A percentile compares a stretch with the other conserved stretches of the same genome.
These are phyloP conservation scores for Spinacia oleracea DNA, from an alignment of 179 eudicot genomes.

Conservation along the genomic window DNA sequence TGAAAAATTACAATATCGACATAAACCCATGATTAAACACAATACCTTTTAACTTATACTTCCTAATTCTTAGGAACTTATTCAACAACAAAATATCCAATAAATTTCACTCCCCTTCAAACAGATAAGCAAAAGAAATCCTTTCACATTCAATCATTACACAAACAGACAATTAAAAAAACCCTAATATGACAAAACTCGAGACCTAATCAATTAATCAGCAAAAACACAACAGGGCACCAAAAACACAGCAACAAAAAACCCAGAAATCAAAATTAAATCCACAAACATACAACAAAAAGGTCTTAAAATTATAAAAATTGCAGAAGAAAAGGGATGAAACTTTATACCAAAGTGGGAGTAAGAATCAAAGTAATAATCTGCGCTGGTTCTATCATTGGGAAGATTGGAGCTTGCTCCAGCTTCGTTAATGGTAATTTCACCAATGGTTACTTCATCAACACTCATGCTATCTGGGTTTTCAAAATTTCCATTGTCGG, in stretches of 20 bases:
- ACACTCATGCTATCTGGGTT: constrained; percentile 38
- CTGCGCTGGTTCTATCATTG: constrained; percentile 89
- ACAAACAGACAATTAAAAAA: background rate
- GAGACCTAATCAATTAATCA: background rate
- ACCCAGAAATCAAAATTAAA: background rate
- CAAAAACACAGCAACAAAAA: constrained; percentile 2
- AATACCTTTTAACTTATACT: background rate
- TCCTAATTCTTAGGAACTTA: too few species aligned
- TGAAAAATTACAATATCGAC: background rate
- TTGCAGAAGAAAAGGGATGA: background rate
- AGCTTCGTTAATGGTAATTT: constrained; percentile 33
- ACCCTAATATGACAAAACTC: background rate
- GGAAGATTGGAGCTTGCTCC: constrained; percentile 48
- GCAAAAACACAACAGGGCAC: background rate
- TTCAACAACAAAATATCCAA: background rate
- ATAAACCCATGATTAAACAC: background rate
- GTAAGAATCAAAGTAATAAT: constrained; percentile 96
- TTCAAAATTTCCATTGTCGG: constrained; percentile 15
- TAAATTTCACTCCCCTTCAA: background rate
- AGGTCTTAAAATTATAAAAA: background rate
- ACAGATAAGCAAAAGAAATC: background rate
- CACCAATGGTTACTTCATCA: constrained; percentile 38
- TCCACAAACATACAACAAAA: background rate
- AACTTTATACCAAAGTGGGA: constrained; percentile 80
- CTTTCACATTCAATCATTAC: background rate